Base-by-base conservation (phyloP, 345 rosid species). In the Acer saccharum region DNA sequence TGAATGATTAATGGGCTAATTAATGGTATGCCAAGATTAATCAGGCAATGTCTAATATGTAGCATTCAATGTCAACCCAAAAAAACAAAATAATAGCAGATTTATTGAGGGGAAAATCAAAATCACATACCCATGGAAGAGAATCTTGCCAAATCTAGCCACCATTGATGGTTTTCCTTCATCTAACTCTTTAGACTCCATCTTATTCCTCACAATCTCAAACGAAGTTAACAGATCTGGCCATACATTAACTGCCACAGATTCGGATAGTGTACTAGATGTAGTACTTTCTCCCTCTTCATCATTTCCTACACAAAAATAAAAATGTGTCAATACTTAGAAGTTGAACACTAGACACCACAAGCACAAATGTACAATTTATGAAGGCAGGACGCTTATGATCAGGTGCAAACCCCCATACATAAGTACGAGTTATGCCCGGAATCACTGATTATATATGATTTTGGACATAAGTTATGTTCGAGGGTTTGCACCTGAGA, bases 91-190 rank as follows among this genome's bases (percentile, higher is more conserved):
- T 0, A 35, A 35, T 35, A 35, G 39, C 39, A 4, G 6, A 43
- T 43, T 43, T 43, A 43, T 43, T 2, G 2, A 43, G 50, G 50
- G 50, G 50, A 11, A 43, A 7, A 43, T 43, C 10, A 50, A 50
- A 18, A 48, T 16, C 29, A 54, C 68, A 29, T 65, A 83, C 81
- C 78, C 61, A 6, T 25, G 71, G 27, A 84, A 84, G 75, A 68
- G 71, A 32, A 76, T 60, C 9, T 76, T 78, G 63, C 87, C 87
- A 18, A 84, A 58, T 65, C 80, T 78, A 66, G 78, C 87, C 32
- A 81, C 78, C 32, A 84, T n/a, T 63, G 57, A 62, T 10, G 82
- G 84, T 54, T 68, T 84, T 43, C 48, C 68, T 41, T 62, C 52
- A 27, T 61, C 79, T 46, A 69, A 61, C 9, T 63, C 66, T 17